phyloP scores from a whole-genome alignment of 768 basidiomycete genomes.

The Podaxis sp. region DNA sequence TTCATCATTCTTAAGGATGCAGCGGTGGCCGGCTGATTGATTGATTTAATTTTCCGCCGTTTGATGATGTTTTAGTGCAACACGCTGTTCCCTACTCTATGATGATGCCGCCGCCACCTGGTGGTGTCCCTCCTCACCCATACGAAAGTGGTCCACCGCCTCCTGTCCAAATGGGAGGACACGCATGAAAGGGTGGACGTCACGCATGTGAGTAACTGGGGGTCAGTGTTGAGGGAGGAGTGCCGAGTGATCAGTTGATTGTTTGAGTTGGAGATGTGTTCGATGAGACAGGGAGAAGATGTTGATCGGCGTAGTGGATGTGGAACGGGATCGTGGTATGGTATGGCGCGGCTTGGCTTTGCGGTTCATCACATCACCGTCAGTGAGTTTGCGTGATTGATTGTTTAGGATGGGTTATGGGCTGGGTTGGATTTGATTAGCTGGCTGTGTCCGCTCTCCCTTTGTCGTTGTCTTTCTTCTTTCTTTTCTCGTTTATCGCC shows the following conservation, averaged over 20 bases:
- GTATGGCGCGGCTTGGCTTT: not conserved
- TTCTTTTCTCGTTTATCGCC: slow-evolving; percentile 6
- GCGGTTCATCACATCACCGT: not conserved
- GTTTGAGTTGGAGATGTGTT: not conserved
- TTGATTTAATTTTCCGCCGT: not conserved
- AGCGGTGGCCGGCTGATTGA: not conserved
- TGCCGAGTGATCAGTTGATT: not conserved
- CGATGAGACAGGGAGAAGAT: not conserved
- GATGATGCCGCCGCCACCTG: slow-evolving; percentile 80
- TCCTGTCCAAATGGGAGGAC: slow-evolving; percentile 77
- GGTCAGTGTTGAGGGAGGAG: not conserved
- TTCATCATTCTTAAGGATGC: slow-evolving; percentile 14
- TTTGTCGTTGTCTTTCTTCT: slow-evolving; percentile 16
- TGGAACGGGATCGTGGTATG: not conserved
- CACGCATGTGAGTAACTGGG: not conserved
- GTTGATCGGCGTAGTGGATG: not conserved
- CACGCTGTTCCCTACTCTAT: slow-evolving; percentile 87
- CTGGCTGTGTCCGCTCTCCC: slow-evolving; percentile 16
- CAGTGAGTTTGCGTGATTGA: not conserved
- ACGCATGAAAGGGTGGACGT: slow-evolving; percentile 45
- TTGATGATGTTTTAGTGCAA: slow-evolving; percentile 51
- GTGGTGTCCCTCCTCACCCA: slow-evolving; percentile 55
- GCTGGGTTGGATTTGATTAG: not conserved
- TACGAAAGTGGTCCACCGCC: slow-evolving; percentile 72
- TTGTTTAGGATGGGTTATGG: not conserved